phyloP scores from a whole-genome alignment of 352 stramenopile genomes.

The Thalassiosira hispida region DNA sequence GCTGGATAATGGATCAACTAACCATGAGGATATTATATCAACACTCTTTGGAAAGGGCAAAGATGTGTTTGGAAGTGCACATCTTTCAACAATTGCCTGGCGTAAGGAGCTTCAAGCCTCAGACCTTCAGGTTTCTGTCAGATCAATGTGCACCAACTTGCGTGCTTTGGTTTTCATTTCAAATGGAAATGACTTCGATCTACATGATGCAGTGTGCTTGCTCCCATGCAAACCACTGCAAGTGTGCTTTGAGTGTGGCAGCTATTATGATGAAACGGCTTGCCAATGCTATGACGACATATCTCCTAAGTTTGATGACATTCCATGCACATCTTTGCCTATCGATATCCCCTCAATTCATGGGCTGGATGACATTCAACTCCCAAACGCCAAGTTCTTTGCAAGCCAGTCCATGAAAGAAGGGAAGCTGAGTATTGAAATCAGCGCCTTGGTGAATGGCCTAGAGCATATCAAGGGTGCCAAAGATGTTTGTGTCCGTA shows the following conservation, averaged over 20 bases:
- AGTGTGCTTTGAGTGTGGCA: slow-evolving; percentile 21
- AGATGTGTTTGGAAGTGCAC: slow-evolving; percentile 2
- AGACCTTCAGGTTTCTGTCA: background rate
- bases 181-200: background rate
- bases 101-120: background rate
- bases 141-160: slow-evolving; percentile 4
- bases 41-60: background rate
- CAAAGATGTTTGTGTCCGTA: slow-evolving; percentile 81
- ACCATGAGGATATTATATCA: slow-evolving; percentile 11
- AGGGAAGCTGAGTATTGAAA: slow-evolving; percentile 18
- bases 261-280: slow-evolving; percentile 1
- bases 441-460: slow-evolving; percentile 26
- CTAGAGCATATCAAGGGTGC: slow-evolving; percentile 10
- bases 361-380: background rate
- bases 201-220: background rate
- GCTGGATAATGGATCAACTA: slow-evolving; percentile 16
- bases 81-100: background rate
- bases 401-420: slow-evolving; percentile 8
- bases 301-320: background rate
- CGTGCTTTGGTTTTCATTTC: slow-evolving; percentile 13
- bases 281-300: slow-evolving; percentile 4
- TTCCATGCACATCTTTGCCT: slow-evolving; percentile 11
- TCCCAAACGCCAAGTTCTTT: slow-evolving; percentile 18
- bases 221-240: background rate
- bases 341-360: background rate